phyloP scores from a whole-genome alignment of 2,329 filamentous ascomycete species.

The Biscogniauxia mediterranea region DNA sequence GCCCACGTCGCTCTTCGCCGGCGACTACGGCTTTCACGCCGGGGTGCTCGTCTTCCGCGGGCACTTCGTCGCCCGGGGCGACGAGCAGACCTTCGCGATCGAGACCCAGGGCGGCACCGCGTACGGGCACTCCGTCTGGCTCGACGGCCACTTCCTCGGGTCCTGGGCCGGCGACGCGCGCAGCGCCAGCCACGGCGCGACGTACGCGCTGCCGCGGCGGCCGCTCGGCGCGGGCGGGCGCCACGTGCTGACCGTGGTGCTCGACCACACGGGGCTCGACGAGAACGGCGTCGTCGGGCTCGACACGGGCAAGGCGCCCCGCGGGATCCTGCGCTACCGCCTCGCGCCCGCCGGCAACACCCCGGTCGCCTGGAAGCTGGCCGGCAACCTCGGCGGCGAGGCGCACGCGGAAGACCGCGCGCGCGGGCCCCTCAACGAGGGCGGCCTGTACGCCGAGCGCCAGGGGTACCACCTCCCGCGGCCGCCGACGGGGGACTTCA shows the following conservation, averaged over 20 bases:
- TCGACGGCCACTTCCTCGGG: constrained; percentile 62
- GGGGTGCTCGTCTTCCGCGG: constrained; percentile 70
- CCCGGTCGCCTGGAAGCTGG: constrained; percentile 60
- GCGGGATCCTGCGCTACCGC: constrained; percentile 60
- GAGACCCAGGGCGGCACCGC: constrained; percentile 65
- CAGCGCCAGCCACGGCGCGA: constrained; percentile 29
- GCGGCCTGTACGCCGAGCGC: constrained; percentile 61
- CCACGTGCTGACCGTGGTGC: constrained; percentile 65
- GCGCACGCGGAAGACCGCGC: constrained; percentile 56
- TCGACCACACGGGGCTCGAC: constrained; percentile 72
- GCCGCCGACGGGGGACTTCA: constrained; percentile 47
- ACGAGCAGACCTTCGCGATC: constrained; percentile 56
- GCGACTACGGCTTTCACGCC: constrained; percentile 73
- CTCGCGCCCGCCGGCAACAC: constrained; percentile 38
- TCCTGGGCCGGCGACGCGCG: constrained; percentile 32
- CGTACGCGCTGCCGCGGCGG: constrained; percentile 48
- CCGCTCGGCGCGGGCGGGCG: constrained; percentile 39
- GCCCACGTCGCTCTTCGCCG: constrained; percentile 63
- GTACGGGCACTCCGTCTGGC: constrained; percentile 66
- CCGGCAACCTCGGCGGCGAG: constrained; percentile 66
- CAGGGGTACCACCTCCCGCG: constrained; percentile 60
- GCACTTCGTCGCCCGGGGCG: constrained; percentile 63
- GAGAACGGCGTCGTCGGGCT: constrained; percentile 48
- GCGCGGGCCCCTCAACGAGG: constrained; percentile 66
- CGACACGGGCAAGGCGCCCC: constrained; percentile 58